These are phyloP conservation scores for Aspergillus pseudoviridinutans DNA, from an alignment of 2,329 filamentous ascomycete species.

Conservation along the genomic window DNA sequence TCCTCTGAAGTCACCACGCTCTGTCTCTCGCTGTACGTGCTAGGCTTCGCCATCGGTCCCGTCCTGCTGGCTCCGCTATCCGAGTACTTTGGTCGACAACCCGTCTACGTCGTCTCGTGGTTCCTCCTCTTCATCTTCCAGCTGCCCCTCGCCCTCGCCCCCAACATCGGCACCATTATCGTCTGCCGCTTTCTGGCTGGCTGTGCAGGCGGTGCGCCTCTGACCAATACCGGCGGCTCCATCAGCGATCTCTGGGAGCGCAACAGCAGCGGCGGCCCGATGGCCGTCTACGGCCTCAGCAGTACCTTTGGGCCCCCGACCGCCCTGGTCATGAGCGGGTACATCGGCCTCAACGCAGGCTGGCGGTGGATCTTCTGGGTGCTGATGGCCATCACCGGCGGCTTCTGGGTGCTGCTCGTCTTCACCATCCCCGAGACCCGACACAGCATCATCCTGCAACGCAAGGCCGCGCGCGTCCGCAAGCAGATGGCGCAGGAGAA, in stretches of 20 bases:
- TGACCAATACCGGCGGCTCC: constrained; percentile 31
- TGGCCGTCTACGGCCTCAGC: constrained; percentile 34
- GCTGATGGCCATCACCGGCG: constrained; percentile 52
- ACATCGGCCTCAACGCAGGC: constrained; percentile 30
- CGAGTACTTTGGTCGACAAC: constrained; percentile 34
- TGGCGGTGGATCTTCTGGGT: constrained; percentile 61
- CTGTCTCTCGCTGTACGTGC: constrained; percentile 29
- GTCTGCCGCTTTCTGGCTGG: constrained; percentile 28
- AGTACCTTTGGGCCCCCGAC: constrained; percentile 35
- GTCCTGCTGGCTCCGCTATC: constrained; percentile 31
- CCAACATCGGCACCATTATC: constrained; percentile 27
- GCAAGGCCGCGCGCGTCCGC: constrained; percentile 51
- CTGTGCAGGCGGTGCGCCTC: constrained; percentile 27
- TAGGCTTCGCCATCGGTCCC: constrained; percentile 27
- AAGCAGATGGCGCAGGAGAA: constrained; percentile 41
- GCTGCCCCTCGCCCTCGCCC: constrained; percentile 23
- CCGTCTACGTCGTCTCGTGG: constrained; percentile 31
- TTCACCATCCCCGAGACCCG: constrained; percentile 53
- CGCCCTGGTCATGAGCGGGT: constrained; percentile 32
- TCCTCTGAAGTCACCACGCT: constrained; percentile 28
- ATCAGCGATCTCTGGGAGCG: constrained; percentile 31
- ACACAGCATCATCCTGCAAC: constrained; percentile 52
- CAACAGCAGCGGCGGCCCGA: constrained; percentile 27
- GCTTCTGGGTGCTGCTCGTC: constrained; percentile 47
- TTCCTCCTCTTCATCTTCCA: constrained; percentile 29